phyloP scores from a whole-genome alignment of 768 basidiomycete genomes.

The Pluteus cervinus region DNA sequence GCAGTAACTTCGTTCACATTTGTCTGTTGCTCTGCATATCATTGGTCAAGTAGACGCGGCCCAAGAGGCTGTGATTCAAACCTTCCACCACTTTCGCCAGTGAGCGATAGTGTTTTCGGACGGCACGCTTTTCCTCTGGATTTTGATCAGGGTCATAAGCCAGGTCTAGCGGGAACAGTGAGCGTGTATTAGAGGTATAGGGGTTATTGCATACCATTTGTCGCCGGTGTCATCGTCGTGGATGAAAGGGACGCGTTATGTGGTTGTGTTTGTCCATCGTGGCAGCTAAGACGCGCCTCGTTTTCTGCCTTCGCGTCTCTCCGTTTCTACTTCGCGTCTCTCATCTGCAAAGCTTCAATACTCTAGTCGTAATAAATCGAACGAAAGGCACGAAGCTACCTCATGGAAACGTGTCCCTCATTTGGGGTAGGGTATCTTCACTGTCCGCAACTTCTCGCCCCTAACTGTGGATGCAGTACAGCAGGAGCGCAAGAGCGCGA shows the following conservation, averaged over 20 bases:
- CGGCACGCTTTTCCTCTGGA: constrained; percentile 68
- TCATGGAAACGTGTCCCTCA: background rate
- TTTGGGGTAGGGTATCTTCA: constrained; percentile 14
- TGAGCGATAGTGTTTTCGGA: constrained; percentile 69
- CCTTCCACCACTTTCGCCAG: constrained; percentile 63
- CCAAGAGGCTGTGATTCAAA: constrained; percentile 19
- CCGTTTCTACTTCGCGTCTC: too few relatives aligned
- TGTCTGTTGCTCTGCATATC: constrained; percentile 33
- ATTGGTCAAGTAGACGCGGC: background rate
- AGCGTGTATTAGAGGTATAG: too few relatives aligned
- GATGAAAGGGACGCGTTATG: background rate
- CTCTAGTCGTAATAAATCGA: too few relatives aligned
- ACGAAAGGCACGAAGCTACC: too few relatives aligned
- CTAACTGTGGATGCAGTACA: constrained; percentile 43
- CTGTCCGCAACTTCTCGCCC: background rate
- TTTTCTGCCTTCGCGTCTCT: too few relatives aligned
- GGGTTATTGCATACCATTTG: too few relatives aligned
- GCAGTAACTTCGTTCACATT: constrained; percentile 53
- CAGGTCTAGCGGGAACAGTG: constrained; percentile 22
- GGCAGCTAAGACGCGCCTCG: background rate
- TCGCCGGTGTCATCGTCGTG: background rate
- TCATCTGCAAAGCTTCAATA: too few relatives aligned
- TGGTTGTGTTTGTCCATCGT: background rate
- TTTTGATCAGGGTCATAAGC: constrained; percentile 83
- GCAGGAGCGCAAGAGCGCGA: constrained; percentile 60